Base-by-base conservation (phyloP, 441 rosid genomes). In the Adansonia madagascariensis region DNA sequence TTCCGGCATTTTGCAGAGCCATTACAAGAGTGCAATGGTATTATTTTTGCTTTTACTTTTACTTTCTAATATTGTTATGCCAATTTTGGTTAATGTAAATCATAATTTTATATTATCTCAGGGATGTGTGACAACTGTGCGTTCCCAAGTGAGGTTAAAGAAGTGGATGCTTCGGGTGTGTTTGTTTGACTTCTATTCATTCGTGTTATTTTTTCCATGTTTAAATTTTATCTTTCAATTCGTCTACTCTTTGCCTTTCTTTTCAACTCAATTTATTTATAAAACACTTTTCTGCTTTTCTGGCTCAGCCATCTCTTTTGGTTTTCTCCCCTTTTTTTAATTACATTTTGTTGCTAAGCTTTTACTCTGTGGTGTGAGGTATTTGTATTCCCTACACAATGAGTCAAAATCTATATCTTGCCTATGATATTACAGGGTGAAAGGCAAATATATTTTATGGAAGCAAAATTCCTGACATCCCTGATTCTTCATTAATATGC, bases 61-160 rank as follows among this genome's bases (percentile, higher is more conserved):
- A 72, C 55, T 66, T 55, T 7, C 61, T 73, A 10, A 39, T 47
- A 24, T 20, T 70, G 11, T 63, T 47, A n/a, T 43, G 31, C 18
- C 66, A 64, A 46, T 78, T 31, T 78, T 81, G 41, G 71, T 74
- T 71, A 47, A 62, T 68, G 43, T 79, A 63, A 4, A 71, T 60
- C 9, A 20, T 53, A 69, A 64, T 74, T 68, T 64, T 74, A 8
- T 80, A 31, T 75, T 80, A 17, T 65, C 77, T 74, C 82, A 94
- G 98, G 97, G 84, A 92, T 92, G 98, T 95, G 99, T 59, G 98
- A 95, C 85, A 94, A 89, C 70, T 94, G 99, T 87, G 87, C 93
- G 75, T 89, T 83, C 84, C 74, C 92, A 76, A 88, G 83, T 78
- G 97, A 89, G 82, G 85, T 89, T 76, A 80, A 75, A 66, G 97